phyloP scores from a whole-genome alignment of 2,329 filamentous ascomycete genomes.

The Fusarium floridanum region DNA sequence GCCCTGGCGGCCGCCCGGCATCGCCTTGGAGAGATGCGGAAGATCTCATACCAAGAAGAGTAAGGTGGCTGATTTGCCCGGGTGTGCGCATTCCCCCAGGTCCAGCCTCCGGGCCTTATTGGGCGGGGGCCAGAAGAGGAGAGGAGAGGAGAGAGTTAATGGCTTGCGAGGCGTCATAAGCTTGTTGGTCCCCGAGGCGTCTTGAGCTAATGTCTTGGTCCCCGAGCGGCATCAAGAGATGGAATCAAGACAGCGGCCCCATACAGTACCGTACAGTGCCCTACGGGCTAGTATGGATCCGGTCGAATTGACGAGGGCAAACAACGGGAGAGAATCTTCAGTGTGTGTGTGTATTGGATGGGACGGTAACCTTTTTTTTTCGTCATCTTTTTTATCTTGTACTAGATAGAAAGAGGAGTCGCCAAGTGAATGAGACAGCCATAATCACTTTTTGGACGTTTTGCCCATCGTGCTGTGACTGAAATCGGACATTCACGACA shows the following conservation, averaged over 20 bases:
- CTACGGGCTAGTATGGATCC: neutral
- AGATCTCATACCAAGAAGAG: constrained; percentile 93
- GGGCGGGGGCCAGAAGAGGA: neutral
- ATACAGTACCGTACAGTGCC: constrained; percentile 12
- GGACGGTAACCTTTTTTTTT: neutral
- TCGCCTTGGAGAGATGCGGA: constrained; percentile 95
- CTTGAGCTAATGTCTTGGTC: neutral
- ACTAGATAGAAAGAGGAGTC: constrained; percentile 23
- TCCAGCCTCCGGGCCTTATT: neutral
- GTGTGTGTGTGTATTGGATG: constrained; percentile 4
- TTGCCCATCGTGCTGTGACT: neutral
- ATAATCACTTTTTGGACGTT: neutral
- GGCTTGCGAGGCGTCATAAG: constrained; percentile 16
- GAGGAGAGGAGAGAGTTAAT: constrained; percentile 12
- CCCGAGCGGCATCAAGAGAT: neutral
- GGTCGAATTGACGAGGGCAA: neutral
- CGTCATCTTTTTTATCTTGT: neutral
- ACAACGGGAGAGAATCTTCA: neutral
- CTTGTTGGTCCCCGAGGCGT: constrained; percentile 2
- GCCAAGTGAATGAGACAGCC: constrained; percentile 6
- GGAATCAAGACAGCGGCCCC: neutral
- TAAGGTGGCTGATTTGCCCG: constrained; percentile 44
- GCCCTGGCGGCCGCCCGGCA: constrained; percentile 81
- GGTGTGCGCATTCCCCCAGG: constrained; percentile 11
- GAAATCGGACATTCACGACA: neutral